Evolutionary conservation across 2,329 filamentous ascomycete species (phyloP).

Genomic region (Ophiosphaerella korrae): DNA sequence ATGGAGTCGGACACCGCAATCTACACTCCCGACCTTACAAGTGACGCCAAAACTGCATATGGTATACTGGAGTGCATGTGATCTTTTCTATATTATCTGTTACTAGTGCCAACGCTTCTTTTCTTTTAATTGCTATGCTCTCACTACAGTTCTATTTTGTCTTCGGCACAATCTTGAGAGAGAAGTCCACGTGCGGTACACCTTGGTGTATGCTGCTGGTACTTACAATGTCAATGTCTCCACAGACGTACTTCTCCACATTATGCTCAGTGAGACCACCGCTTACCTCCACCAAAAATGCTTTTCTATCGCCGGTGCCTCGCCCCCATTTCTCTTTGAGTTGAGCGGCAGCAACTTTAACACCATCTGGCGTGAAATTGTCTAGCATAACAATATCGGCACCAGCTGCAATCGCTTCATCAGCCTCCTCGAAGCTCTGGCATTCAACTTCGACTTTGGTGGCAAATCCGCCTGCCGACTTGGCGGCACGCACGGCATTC

Average conservation of each 20-base stretch:
- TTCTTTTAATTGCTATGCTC: constrained; percentile 11
- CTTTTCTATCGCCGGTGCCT: constrained; percentile 65
- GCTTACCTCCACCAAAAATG: constrained; percentile 83
- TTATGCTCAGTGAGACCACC: constrained; percentile 87
- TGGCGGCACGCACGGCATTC: constrained; percentile 82
- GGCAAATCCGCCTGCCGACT: constrained; percentile 82
- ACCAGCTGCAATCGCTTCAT: constrained; percentile 87
- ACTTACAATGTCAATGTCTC: constrained; percentile 92
- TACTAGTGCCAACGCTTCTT: neutral
- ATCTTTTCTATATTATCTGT: neutral
- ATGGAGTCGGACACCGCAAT: neutral
- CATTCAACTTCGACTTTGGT: constrained; percentile 97
- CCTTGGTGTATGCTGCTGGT: constrained; percentile 98
- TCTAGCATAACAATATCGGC: constrained; percentile 98
- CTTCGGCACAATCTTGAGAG: constrained; percentile 77
- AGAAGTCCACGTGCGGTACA: constrained; percentile 92
- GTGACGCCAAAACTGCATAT: neutral
- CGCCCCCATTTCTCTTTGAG: constrained; percentile 79
- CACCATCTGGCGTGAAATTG: constrained; percentile 83
- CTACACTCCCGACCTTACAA: neutral
- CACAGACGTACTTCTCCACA: constrained; percentile 75
- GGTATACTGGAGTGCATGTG: neutral
- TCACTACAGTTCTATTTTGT: constrained; percentile 28
- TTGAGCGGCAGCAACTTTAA: constrained; percentile 73
- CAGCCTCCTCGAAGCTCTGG: constrained; percentile 82